Percentiles rank a stretch among this genome's conserved stretches.
Evolutionary conservation across 805 yeast genomes (phyloP).

Genomic region (Candida quercuum): DNA sequence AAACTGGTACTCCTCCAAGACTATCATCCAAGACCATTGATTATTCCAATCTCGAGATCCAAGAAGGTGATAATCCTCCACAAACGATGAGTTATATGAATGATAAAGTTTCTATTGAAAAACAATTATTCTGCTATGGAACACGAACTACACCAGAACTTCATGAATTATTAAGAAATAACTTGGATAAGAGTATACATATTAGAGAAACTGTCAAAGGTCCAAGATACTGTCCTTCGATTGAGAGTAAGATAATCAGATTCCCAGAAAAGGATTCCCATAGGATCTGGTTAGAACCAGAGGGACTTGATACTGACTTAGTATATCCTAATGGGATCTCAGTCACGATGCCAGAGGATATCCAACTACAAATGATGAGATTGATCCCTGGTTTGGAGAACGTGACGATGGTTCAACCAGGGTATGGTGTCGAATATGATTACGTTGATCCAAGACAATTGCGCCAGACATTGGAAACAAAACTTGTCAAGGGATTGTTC

Average conservation of each 20-base stretch:
- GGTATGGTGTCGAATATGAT: constrained; percentile 98
- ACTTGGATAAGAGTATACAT: constrained; percentile 81
- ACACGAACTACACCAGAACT: constrained; percentile 74
- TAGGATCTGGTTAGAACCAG: constrained; percentile 94
- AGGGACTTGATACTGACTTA: constrained; percentile 81
- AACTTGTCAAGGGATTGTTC: constrained; percentile 67
- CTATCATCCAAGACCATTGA: constrained; percentile 68
- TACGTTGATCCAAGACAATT: constrained; percentile 92
- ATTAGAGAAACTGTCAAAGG: constrained; percentile 93
- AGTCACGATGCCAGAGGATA: constrained; percentile 92
- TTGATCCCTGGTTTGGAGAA: constrained; percentile 86
- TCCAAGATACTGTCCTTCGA: constrained; percentile 95
- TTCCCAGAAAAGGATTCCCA: constrained; percentile 76
- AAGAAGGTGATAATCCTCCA: constrained; percentile 80
- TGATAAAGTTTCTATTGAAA: constrained; percentile 53
- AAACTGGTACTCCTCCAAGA: constrained; percentile 97
- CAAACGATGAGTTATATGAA: constrained; percentile 87
- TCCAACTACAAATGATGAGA: constrained; percentile 68
- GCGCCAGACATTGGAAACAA: constrained; percentile 73
- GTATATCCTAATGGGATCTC: constrained; percentile 96
- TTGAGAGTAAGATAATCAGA: constrained; percentile 81
- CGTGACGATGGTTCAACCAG: constrained; percentile 88
- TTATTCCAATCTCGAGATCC: constrained; percentile 55
- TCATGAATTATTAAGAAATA: constrained; percentile 62
- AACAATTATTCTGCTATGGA: constrained; percentile 66